Base-by-base conservation (phyloP, 2,329 filamentous ascomycete species). In the Hymenoscyphus scutula region DNA sequence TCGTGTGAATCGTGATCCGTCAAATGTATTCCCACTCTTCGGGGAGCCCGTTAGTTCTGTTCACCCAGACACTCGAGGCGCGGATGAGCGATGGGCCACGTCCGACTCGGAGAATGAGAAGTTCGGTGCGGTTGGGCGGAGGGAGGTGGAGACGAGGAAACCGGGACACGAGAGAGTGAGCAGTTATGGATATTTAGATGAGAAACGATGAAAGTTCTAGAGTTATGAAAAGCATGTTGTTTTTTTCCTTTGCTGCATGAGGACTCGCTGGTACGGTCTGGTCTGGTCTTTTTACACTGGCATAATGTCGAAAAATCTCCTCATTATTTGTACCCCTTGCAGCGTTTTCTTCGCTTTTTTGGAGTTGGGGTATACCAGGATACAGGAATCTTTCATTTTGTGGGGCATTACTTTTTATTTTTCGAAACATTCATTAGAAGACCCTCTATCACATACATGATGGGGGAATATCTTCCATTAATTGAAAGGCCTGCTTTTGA, bases 171-270 rank as follows among this genome's bases (percentile, higher is more conserved):
- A 68, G 57, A 67, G 71, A 61, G 54, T 17, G 13, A 70, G 68
- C 38, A 68, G 64, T 56, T 69, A 73, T 51, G 70, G 69, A 1
- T 67, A 63, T 60, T 10, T 73, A 37, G 67, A 69, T 59, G 64
- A 59, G 37, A 68, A 65, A 57, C 55, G 54, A 30, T 53, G 27
- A 53, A 15, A 13, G 5, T 11, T 41, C 19, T 53, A 30, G 29
- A 30, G 29, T 30, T 30, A n/a, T n/a, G 29, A 34, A 34, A 34
- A 34, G 32, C 32, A 11, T 34, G 51, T 30, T 29, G 7, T 6
- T 13, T 29, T 53, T 27, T 27, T 29, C 4, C 19, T n/a, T 4
- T n/a, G 13, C 29, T 30, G 2, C 15, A 45, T 8, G 17, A 19
- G 38, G 38, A 34, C 32, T 34, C 32, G 4, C n/a, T 23, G 38